Percentiles rank a stretch among this genome's conserved stretches.
phyloP scores from a whole-genome alignment of 768 basidiomycete species.

The Pholiota molesta region DNA sequence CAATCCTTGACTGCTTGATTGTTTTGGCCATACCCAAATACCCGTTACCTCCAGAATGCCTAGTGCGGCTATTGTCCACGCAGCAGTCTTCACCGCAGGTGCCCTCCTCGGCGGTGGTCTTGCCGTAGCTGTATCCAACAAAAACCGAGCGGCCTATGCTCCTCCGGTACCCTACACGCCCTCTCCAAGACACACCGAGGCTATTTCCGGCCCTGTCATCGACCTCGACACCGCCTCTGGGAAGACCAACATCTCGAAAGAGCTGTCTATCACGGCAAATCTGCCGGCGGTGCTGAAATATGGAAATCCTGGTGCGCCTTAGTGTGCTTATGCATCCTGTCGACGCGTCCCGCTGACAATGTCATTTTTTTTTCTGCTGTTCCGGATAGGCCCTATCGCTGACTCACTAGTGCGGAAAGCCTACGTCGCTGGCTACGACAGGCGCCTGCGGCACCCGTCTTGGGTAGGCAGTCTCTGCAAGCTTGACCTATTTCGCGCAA shows the following conservation, averaged over 20 bases:
- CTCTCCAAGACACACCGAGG: constrained; percentile 24
- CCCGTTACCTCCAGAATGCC: constrained; percentile 24
- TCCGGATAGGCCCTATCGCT: constrained; percentile 74
- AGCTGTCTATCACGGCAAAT: constrained; percentile 28
- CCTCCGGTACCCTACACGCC: constrained; percentile 18
- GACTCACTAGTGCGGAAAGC: constrained; percentile 81
- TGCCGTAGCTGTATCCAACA: constrained; percentile 49
- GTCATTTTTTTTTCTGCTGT: neutral
- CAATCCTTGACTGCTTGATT: neutral
- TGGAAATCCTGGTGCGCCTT: constrained; percentile 72
- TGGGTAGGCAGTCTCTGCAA: constrained; percentile 66
- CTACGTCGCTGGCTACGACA: constrained; percentile 90
- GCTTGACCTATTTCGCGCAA: neutral
- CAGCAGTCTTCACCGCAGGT: constrained; percentile 81
- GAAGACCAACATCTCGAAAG: constrained; percentile 43
- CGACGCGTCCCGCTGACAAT: neutral
- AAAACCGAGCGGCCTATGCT: constrained; percentile 17
- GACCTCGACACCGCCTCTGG: constrained; percentile 48
- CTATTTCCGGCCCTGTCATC: constrained; percentile 38
- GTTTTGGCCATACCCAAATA: neutral
- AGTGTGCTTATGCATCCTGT: neutral
- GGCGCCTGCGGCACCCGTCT: constrained; percentile 86
- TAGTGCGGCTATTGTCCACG: constrained; percentile 53
- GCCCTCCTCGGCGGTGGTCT: constrained; percentile 81
- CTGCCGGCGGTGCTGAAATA: constrained; percentile 61